Evolutionary conservation across 2,329 filamentous ascomycete species (phyloP).

Genomic region (Botrytis porri): DNA sequence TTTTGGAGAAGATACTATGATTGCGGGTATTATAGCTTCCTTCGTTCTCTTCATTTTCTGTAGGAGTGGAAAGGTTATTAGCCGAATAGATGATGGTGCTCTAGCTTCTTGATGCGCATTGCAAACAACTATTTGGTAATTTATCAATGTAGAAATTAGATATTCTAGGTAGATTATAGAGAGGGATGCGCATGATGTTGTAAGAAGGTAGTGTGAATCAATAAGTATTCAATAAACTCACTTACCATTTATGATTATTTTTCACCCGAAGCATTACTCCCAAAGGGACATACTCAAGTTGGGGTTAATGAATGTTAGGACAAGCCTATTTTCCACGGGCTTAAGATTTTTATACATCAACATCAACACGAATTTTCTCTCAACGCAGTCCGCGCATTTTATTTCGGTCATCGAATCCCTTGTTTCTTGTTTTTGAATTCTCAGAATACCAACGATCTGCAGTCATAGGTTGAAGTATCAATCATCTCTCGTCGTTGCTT

Average conservation of each 20-base stretch:
- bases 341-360: not conserved
- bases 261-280: not conserved
- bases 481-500: not conserved
- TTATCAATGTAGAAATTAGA: not conserved
- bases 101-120: not conserved
- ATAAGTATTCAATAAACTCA: not conserved
- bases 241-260: not conserved
- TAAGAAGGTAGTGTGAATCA: not conserved
- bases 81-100: not conserved
- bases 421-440: fast-evolving
- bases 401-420: not conserved
- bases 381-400: too few relatives aligned
- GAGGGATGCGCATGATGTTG: not conserved
- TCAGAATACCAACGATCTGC: not conserved
- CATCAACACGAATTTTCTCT: not conserved
- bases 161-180: not conserved
- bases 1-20: conserved; percentile 33
- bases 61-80: fast-evolving
- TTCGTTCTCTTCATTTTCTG: not conserved
- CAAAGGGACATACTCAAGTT: too few relatives aligned
- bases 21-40: not conserved
- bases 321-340: not conserved
- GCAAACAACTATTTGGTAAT: too few relatives aligned
- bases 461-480: not conserved
- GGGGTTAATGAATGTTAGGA: too few relatives aligned